These are phyloP conservation scores for Alternaria panax DNA, from an alignment of 2,329 filamentous ascomycete species.

Conservation along the genomic window DNA sequence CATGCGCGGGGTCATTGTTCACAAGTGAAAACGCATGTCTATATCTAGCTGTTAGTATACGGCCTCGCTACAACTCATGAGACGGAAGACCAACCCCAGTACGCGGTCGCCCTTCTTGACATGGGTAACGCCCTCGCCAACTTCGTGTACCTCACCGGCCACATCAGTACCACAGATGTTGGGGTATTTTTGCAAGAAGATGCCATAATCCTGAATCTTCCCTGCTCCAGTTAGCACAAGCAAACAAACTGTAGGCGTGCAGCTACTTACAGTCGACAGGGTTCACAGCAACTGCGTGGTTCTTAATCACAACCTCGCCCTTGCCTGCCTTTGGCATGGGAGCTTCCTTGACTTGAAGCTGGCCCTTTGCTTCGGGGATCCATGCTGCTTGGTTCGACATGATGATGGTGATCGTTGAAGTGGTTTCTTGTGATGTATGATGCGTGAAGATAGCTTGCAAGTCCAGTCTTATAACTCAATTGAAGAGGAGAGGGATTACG, in stretches of 20 bases:
- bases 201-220: slow-evolving; percentile 45
- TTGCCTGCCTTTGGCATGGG: slow-evolving; percentile 37
- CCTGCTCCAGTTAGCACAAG: slow-evolving; percentile 24
- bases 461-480: not conserved
- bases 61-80: not conserved
- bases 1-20: slow-evolving; percentile 30
- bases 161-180: slow-evolving; percentile 53
- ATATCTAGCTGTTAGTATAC: slow-evolving; percentile 4
- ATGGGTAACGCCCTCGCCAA: slow-evolving; percentile 56
- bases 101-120: slow-evolving; percentile 57
- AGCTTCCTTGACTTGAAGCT: slow-evolving; percentile 41
- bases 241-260: not conserved
- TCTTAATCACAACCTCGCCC: slow-evolving; percentile 46
- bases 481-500: not conserved
- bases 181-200: slow-evolving; percentile 47
- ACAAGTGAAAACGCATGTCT: slow-evolving; percentile 40
- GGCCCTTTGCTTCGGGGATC: slow-evolving; percentile 39
- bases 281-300: slow-evolving; percentile 45
- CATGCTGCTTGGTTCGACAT: slow-evolving; percentile 47
- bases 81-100: slow-evolving; percentile 39
- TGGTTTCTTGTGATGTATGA: not conserved
- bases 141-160: slow-evolving; percentile 56
- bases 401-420: not conserved
- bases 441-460: not conserved
- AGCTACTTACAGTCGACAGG: slow-evolving; percentile 39